These are phyloP conservation scores for Nemania diffusa DNA, from an alignment of 2,329 filamentous ascomycete genomes.

Conservation along the genomic window DNA sequence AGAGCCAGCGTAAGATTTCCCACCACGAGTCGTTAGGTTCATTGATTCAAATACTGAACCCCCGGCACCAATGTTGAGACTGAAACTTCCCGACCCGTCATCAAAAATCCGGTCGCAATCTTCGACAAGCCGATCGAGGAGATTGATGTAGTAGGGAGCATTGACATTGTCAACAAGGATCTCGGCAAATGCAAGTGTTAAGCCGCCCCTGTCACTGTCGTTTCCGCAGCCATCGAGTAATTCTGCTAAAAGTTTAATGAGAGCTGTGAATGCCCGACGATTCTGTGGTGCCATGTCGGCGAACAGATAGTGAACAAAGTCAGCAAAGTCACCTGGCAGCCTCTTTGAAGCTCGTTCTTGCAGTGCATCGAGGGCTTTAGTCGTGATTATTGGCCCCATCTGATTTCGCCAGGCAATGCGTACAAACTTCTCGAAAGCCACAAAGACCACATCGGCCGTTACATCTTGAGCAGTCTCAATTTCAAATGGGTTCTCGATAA, in stretches of 20 bases:
- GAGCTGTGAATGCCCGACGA: constrained; percentile 79
- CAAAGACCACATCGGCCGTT: constrained; percentile 85
- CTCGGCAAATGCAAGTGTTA: constrained; percentile 90
- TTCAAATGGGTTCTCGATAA: constrained; percentile 85
- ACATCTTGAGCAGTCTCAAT: constrained; percentile 79
- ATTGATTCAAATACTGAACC: constrained; percentile 66
- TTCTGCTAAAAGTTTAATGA: constrained; percentile 87
- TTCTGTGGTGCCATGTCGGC: constrained; percentile 75
- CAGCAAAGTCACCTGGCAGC: constrained; percentile 77
- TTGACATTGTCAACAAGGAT: constrained; percentile 81
- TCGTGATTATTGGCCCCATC: constrained; percentile 85
- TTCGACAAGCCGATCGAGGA: constrained; percentile 88
- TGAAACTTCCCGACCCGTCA: constrained; percentile 55
- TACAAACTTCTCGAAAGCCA: constrained; percentile 93
- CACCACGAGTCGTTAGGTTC: constrained; percentile 66
- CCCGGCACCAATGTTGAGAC: constrained; percentile 52
- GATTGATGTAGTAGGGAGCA: constrained; percentile 84
- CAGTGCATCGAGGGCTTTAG: constrained; percentile 76
- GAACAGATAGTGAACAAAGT: constrained; percentile 73
- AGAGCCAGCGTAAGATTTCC: constrained; percentile 75
- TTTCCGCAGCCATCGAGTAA: constrained; percentile 90
- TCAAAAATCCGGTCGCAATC: constrained; percentile 92
- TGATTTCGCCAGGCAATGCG: constrained; percentile 87
- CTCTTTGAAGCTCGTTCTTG: constrained; percentile 73
- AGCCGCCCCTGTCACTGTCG: constrained; percentile 86